A percentile compares a stretch with the other conserved stretches of the same genome.
Conservation (phyloP, 768 basidiomycete species). For the Crassisporium funariophilum region DNA sequence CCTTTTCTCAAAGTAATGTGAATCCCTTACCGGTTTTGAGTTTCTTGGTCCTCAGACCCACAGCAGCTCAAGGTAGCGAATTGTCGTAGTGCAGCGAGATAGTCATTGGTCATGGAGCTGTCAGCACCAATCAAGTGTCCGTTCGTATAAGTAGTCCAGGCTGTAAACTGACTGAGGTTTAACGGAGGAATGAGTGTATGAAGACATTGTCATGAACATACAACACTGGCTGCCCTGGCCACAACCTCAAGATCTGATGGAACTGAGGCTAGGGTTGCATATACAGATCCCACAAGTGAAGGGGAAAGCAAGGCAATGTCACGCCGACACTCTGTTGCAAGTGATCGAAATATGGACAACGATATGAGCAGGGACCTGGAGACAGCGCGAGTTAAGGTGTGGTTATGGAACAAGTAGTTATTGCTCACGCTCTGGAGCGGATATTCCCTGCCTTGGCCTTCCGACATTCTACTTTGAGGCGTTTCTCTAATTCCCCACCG, state of each 20-base stretch:
- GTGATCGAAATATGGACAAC: constrained; percentile 75
- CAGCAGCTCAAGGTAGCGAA: constrained; percentile 65
- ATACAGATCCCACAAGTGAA: constrained; percentile 67
- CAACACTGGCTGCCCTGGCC: constrained; percentile 79
- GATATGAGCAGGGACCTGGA: constrained; percentile 78
- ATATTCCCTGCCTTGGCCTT: constrained; percentile 77
- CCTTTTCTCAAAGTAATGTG: background rate
- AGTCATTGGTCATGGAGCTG: constrained; percentile 64
- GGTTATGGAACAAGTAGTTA: background rate
- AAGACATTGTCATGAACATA: constrained; percentile 39
- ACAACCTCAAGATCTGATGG: constrained; percentile 73
- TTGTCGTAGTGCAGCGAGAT: constrained; percentile 63
- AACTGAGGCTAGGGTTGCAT: constrained; percentile 53
- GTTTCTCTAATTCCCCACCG: constrained; percentile 76
- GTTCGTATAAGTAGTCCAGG: constrained; percentile 92
- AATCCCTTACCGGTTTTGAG: constrained; percentile 64
- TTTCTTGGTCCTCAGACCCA: constrained; percentile 63
- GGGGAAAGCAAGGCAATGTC: constrained; percentile 78
- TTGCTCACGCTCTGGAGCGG: constrained; percentile 76
- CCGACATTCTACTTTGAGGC: constrained; percentile 59
- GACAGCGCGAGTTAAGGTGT: constrained; percentile 12
- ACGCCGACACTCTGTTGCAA: constrained; percentile 85
- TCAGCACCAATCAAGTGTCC: constrained; percentile 84
- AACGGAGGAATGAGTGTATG: background rate
- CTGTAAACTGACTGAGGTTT: constrained; percentile 68